Evolutionary conservation across 148 eudicot species (phyloP), one percentile per base, ranked within the genome.

Genomic region (Chenopodium formosanum): DNA sequence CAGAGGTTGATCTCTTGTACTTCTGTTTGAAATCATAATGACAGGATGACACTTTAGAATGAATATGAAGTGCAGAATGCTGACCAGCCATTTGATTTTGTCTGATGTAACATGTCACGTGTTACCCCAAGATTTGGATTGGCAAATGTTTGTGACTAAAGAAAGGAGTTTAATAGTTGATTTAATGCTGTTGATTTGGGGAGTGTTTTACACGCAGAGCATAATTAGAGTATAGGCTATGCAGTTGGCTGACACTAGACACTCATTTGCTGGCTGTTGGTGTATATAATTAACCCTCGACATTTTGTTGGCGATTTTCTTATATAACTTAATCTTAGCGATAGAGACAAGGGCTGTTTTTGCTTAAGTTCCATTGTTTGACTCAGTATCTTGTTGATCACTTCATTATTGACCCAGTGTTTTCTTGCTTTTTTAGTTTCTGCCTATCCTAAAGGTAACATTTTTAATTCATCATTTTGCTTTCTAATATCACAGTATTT

Each of bases 401-500:
- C 17, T 7, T 72, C 29, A 44, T 7, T 31, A 23, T 44, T 60
- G 62, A 7, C 8, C 58, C n/a, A 25, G 8, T 60, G 23, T 44
- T 23, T 52, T 70, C 16, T 46, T 62, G 37, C 29, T 44, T 52
- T 14, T 52, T 20, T 34, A 22, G 50, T 50, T 52, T 50, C 46
- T 77, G 50, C 13, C 11, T 27, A 47, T 58, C 19, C 40, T 2
- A 20, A 23, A 22, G 3, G 52, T 13, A 50, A 50, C 53, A 2
- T 50, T 22, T 3, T 46, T 46, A 47, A 32, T 79, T 29, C 6
- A 27, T 78, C 53, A 22, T 31, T 78, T 29, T 74, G n/a, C 7
- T 71, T 82, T 44, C 46, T 84, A 81, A 73, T 69, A 27, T n/a
- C 86, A 81, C 90, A 93, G 99, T 78, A 90, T 65, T 85, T 95